Evolutionary conservation across 306 rosid genomes (phyloP), one percentile per base, ranked within the genome.

Genomic region (Malus sylvestris): DNA sequence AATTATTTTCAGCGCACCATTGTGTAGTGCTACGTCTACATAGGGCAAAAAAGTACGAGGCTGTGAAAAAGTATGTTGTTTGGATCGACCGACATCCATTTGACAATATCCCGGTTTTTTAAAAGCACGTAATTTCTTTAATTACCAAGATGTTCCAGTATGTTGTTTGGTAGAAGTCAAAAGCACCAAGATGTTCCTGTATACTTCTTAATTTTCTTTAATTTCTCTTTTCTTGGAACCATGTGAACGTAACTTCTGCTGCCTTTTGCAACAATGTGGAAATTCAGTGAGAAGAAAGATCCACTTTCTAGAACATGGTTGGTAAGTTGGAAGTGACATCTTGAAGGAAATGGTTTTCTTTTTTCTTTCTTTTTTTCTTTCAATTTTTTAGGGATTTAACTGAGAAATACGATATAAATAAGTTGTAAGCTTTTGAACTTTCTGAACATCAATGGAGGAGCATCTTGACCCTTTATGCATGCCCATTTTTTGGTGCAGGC

Each of bases 381-480:
- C 8, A 35, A 6, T 6, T 35, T 49, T 15, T 49, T 49, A 49
- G 55, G 20, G 20, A 60, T 22, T 60, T 61, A 61, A 61, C 29
- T 27, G 15, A 61, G 35, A 25, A 27, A 27, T 27, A 61, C 16
- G 29, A n/a, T 6, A 57, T 8, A 20, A 18, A 55, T 6, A 23
- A 76, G 11, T 55, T 27, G 5, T 8, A 42, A 58, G 55, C 32
- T 57, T 23, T 40, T 22, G 46, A 32, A 70, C 32, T 20, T 75
- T 55, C 75, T 65, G 46, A 80, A 74, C 67, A 78, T 80, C 67
- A 83, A 68, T 82, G 73, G 71, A 85, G 86, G 75, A 81, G 79
- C 62, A 74, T 63, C 61, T 84, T 82, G 87, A 86, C 87, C 71
- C 69, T 38, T 78, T 19, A 11, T 8, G 18, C 13, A 52, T 33